Evolutionary conservation across 768 basidiomycete species (phyloP).

Genomic region (Hygrocybe punicea): DNA sequence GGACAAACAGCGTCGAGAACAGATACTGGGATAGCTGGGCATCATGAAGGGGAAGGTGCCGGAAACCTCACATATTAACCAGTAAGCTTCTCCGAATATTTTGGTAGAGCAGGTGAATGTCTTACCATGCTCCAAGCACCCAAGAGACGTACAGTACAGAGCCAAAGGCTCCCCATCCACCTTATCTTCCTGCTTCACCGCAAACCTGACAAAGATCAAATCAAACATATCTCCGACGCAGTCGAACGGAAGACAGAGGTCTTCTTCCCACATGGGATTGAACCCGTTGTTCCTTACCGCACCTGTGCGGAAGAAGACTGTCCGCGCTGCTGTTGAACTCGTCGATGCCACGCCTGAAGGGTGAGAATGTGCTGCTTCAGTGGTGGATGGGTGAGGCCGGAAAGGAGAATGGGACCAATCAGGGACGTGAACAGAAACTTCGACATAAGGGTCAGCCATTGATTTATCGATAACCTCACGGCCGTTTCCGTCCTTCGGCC

Average conservation of each 20-base stretch:
- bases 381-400: slow-evolving; percentile 2
- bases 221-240: slow-evolving; percentile 78
- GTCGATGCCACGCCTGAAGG: slow-evolving; percentile 12
- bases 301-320: slow-evolving; percentile 56
- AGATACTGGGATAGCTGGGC: slow-evolving; percentile 82
- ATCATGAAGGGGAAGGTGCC: slow-evolving; percentile 93
- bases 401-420: slow-evolving; percentile 55
- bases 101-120: slow-evolving; percentile 6
- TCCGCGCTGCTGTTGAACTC: slow-evolving; percentile 38
- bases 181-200: slow-evolving; percentile 63
- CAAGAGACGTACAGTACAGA: slow-evolving; percentile 72
- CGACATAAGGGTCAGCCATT: slow-evolving; percentile 68
- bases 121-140: slow-evolving; percentile 69
- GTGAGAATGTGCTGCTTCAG: slow-evolving; percentile 6
- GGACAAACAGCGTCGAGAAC: slow-evolving; percentile 90
- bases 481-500: slow-evolving; percentile 65
- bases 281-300: slow-evolving; percentile 87
- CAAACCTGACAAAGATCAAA: slow-evolving; percentile 80
- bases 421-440: slow-evolving; percentile 71
- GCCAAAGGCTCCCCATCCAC: slow-evolving; percentile 67
- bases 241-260: slow-evolving; percentile 67
- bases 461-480: slow-evolving; percentile 61
- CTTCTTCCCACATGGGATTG: slow-evolving; percentile 87
- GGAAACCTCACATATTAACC: slow-evolving; percentile 66
- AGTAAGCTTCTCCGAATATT: slow-evolving; percentile 2